These are phyloP conservation scores for Blastocystis sp. DNA, from an alignment of 352 stramenopile genomes.

Conservation along the genomic window DNA sequence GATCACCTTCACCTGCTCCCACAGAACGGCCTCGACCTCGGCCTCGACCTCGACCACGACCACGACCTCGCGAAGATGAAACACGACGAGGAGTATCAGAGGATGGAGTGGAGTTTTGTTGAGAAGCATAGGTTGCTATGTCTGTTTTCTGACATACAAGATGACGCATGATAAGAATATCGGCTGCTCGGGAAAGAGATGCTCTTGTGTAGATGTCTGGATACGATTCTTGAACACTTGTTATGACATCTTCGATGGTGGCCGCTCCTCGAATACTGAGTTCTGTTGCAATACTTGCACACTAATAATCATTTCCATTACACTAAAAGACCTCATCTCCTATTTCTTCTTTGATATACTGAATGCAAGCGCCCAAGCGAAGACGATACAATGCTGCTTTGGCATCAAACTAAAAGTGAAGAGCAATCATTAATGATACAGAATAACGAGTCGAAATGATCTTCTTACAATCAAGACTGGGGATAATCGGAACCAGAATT, in stretches of 20 bases:
- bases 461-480: slow-evolving; percentile 32
- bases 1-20: neutral
- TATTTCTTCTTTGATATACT: slow-evolving; percentile 29
- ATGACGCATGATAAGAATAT: neutral
- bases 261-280: slow-evolving; percentile 1
- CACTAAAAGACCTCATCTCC: neutral
- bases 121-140: slow-evolving; percentile 15
- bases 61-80: neutral
- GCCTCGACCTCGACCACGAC: neutral
- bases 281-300: slow-evolving; percentile 2
- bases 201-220: neutral
- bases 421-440: neutral
- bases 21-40: neutral
- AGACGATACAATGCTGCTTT: slow-evolving; percentile 32
- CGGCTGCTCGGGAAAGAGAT: neutral
- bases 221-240: neutral
- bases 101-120: neutral
- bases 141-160: slow-evolving; percentile 37
- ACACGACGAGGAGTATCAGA: neutral
- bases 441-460: slow-evolving; percentile 37
- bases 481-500: slow-evolving; percentile 34
- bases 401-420: neutral
- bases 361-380: slow-evolving; percentile 28
- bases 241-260: neutral
- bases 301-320: neutral